Conservation (phyloP, 257 asterid species). For the Solanum chmielewskii region DNA sequence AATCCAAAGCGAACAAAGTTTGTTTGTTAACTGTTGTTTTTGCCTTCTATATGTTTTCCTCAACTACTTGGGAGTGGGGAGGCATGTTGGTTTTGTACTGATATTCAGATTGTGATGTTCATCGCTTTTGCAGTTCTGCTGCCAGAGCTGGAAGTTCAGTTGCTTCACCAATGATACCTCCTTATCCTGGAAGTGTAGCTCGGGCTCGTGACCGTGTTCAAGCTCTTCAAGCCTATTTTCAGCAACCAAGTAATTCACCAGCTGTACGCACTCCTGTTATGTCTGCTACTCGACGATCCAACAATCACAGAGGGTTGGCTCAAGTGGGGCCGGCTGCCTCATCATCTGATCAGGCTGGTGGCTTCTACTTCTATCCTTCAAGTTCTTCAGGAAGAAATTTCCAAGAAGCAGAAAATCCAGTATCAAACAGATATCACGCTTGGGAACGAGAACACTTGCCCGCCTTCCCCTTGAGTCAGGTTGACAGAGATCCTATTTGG, state of each 20-base stretch:
- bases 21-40: neutral
- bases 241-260: conserved; percentile 45
- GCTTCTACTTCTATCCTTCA: conserved; percentile 49
- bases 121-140: conserved; percentile 37
- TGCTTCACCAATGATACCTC: conserved; percentile 44
- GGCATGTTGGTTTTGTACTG: neutral
- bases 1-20: neutral
- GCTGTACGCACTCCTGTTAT: conserved; percentile 27
- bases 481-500: conserved; percentile 55
- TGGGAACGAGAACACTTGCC: conserved; percentile 61
- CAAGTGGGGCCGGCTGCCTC: conserved; percentile 43
- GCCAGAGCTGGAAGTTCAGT: conserved; percentile 66
- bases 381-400: conserved; percentile 44
- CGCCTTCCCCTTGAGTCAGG: conserved; percentile 27
- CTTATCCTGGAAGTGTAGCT: conserved; percentile 48
- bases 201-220: conserved; percentile 60
- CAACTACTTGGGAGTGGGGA: neutral
- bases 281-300: conserved; percentile 43
- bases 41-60: neutral
- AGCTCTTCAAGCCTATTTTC: conserved; percentile 63
- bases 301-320: conserved; percentile 36
- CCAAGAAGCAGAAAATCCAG: conserved; percentile 48
- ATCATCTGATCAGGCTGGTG: conserved; percentile 47
- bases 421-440: conserved; percentile 21
- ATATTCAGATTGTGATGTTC: neutral